Conservation (phyloP, 2,329 filamentous ascomycete genomes). For the Nigrospora oryzae region DNA sequence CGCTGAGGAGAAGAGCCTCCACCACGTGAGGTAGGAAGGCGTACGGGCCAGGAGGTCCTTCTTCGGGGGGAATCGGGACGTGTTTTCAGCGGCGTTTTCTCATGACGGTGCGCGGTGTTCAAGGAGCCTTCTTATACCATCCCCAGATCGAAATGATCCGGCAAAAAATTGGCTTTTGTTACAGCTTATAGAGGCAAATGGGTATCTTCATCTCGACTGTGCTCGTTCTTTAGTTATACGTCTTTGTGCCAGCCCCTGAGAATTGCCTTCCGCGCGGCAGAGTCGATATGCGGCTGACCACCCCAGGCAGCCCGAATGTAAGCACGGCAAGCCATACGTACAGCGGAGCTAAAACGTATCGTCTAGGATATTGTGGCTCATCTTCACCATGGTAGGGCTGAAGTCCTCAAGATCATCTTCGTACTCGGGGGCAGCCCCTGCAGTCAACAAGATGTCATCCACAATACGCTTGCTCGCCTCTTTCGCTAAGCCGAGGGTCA, state of each 20-base stretch:
- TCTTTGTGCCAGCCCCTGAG: not conserved
- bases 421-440: slow-evolving; percentile 51
- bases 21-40: not conserved
- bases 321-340: not conserved
- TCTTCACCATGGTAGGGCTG: slow-evolving; percentile 58
- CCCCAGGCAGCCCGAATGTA: not conserved
- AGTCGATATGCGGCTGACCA: no score
- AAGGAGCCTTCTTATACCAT: not conserved
- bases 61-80: not conserved
- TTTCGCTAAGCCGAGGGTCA: slow-evolving; percentile 41
- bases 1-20: not conserved
- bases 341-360: slow-evolving; percentile 44
- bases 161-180: not conserved
- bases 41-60: not conserved
- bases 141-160: not conserved
- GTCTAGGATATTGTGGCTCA: slow-evolving; percentile 53
- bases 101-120: not conserved
- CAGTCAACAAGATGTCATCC: slow-evolving; percentile 68
- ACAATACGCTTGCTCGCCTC: slow-evolving; percentile 78
- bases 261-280: not conserved
- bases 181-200: not conserved
- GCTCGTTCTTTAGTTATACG: not conserved
- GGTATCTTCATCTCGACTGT: not conserved
- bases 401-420: slow-evolving; percentile 41
- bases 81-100: not conserved